A percentile compares a stretch with the other conserved stretches of the same genome.
Evolutionary conservation across 352 stramenopile genomes (phyloP).

Genomic region (Halophytophthora batemanensis): DNA sequence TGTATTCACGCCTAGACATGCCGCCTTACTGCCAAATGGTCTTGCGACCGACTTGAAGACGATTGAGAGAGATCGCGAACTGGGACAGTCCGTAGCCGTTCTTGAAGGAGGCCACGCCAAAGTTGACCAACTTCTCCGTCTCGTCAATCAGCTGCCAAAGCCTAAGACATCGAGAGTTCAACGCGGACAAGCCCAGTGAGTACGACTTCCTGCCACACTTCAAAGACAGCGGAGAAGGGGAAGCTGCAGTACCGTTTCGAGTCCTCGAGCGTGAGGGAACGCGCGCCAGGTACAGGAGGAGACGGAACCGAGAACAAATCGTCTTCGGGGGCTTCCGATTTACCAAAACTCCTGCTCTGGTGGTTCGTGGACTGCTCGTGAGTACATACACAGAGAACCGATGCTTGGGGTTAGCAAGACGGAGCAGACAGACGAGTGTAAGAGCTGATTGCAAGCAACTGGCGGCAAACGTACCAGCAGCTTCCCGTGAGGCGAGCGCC

Average conservation of each 20-base stretch:
- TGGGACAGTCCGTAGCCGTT: constrained; percentile 36
- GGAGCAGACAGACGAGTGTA: too few species aligned
- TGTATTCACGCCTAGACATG: constrained; percentile 1
- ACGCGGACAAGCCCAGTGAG: neutral
- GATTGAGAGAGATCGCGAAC: constrained; percentile 44
- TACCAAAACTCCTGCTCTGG: constrained; percentile 16
- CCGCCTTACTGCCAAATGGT: constrained; percentile 51
- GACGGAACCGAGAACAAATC: constrained; percentile 48
- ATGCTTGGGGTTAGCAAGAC: neutral
- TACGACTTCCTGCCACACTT: neutral
- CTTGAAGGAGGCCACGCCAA: constrained; percentile 53
- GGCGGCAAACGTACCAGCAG: constrained; percentile 26
- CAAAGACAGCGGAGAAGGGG: neutral
- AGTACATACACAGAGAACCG: neutral
- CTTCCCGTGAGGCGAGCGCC: constrained; percentile 22
- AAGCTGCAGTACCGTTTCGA: constrained; percentile 46
- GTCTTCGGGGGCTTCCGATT: constrained; percentile 69
- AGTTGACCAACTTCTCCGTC: constrained; percentile 64
- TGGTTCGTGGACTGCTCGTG: constrained; percentile 15
- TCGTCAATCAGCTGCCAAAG: constrained; percentile 70
- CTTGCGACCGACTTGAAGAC: constrained; percentile 51
- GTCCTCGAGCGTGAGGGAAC: constrained; percentile 29
- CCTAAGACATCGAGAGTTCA: constrained; percentile 12
- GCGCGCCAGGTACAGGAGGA: constrained; percentile 27
- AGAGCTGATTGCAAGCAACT: too few species aligned